Percentiles rank a stretch among this genome's conserved stretches.
Conservation (phyloP, 257 asterid genomes). For the Leptodermis oblonga region DNA sequence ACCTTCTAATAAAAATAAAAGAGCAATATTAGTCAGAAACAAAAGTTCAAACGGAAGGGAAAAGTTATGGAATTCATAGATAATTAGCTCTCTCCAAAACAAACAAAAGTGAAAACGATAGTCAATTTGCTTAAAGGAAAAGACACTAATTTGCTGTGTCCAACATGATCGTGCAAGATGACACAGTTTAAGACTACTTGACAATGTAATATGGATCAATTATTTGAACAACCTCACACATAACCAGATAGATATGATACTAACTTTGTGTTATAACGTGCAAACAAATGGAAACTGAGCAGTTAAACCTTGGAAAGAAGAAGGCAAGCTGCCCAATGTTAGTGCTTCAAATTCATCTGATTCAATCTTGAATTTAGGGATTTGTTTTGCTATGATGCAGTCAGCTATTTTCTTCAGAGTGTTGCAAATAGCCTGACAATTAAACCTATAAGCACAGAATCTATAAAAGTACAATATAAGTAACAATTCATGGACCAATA, state of each 20-base stretch:
- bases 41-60: too few species aligned
- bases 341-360: slow-evolving; percentile 67
- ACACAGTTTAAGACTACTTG: neutral
- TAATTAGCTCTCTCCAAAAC: neutral
- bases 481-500: neutral
- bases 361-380: slow-evolving; percentile 82
- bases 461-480: neutral
- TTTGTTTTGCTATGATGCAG: slow-evolving; percentile 90
- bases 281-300: too few species aligned
- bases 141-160: neutral
- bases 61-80: neutral
- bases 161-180: neutral
- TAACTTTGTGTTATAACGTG: too few species aligned
- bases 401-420: slow-evolving; percentile 62
- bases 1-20: too few species aligned
- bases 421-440: too few species aligned
- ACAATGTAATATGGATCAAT: neutral
- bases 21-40: too few species aligned
- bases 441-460: slow-evolving; percentile 19
- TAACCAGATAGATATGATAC: neutral
- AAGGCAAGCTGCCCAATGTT: slow-evolving; percentile 81
- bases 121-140: neutral
- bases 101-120: neutral
- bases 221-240: neutral
- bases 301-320: slow-evolving; percentile 78